Conservation (phyloP, 306 rosid genomes). For the Cicer cuneatum region DNA sequence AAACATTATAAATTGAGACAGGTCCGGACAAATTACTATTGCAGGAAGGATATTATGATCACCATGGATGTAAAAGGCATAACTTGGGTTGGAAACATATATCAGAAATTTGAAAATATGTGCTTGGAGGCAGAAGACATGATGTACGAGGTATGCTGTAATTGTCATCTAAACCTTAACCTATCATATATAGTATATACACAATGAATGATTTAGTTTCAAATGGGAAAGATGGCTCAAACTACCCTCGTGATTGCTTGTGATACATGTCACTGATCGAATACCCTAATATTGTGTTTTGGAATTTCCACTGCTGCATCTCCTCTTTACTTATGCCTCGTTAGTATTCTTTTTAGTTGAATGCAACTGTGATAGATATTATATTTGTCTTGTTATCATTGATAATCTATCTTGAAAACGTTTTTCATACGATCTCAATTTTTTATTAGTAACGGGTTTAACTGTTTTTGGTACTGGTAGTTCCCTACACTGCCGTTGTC, state of each 20-base stretch:
- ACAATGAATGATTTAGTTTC: slow-evolving; percentile 11
- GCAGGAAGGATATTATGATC: slow-evolving; percentile 44
- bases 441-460: slow-evolving; percentile 25
- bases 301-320: slow-evolving; percentile 6
- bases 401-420: slow-evolving; percentile 28
- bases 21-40: slow-evolving; percentile 31
- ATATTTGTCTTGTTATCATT: neutral
- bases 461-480: slow-evolving; percentile 2
- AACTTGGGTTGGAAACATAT: slow-evolving; percentile 83
- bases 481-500: slow-evolving; percentile 17
- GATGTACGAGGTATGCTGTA: slow-evolving; percentile 70
- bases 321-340: slow-evolving; percentile 7
- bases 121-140: slow-evolving; percentile 85
- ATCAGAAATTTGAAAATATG: slow-evolving; percentile 83
- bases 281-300: neutral
- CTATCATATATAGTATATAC: neutral
- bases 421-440: neutral
- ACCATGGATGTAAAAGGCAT: slow-evolving; percentile 78
- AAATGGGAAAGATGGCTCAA: neutral
- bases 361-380: neutral
- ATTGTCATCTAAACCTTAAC: slow-evolving; percentile 30
- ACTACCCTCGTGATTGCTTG: slow-evolving; percentile 7
- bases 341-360: neutral
- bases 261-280: slow-evolving; percentile 25
- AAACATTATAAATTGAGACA: slow-evolving; percentile 38